Evolutionary conservation across 495 filamentous ascomycete genomes (phyloP), one percentile per base, ranked within the genome.

Genomic region (Penicillium lagena): DNA sequence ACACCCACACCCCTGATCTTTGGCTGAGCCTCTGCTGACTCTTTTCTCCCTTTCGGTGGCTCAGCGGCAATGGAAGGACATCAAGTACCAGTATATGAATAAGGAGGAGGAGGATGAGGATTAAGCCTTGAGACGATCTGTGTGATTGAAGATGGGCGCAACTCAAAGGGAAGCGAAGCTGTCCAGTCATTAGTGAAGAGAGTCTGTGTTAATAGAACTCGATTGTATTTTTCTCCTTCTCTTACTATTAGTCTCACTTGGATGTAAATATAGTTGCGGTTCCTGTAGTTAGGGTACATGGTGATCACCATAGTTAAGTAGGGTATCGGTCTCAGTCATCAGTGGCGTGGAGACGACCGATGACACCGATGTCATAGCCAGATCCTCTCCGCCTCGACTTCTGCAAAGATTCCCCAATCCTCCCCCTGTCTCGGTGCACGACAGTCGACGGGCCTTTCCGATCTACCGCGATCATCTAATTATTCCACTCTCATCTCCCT

Each of bases 51-150:
- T 56, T 22, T 22, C 22, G 22, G 22, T 22, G 22, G 22, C 4
- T 62, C 60, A 97, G 87, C 89, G 93, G 54, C 94, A 97, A 91
- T 99, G 94, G 94, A 97, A 97, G 78, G 93, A 97, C 66, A 96
- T 99, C 73, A 89, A 93, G 64, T 68, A 80, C 62, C 82, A 78
- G 60, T 99, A 96, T 65, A 66, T 90, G 52, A 63, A 84, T 59
- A 74, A 78, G 55, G 73, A 73, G 47, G 83, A 89, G 52, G 77
- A 80, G 44, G 73, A 79, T 63, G 77, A 73, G 49, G 64, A 70
- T 43, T 67, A 73, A 62, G 22, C 22, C 0, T 2, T 22, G 61
- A 47, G 29, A 43, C 42, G 28, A 12, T 22, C 34, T 28, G 28
- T 12, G 35, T 40, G 9, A 14, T 44, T n/a, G 37, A 42, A 38